Evolutionary conservation across 1,139 yeast genomes (phyloP).

Genomic region (Taphrina sp.): DNA sequence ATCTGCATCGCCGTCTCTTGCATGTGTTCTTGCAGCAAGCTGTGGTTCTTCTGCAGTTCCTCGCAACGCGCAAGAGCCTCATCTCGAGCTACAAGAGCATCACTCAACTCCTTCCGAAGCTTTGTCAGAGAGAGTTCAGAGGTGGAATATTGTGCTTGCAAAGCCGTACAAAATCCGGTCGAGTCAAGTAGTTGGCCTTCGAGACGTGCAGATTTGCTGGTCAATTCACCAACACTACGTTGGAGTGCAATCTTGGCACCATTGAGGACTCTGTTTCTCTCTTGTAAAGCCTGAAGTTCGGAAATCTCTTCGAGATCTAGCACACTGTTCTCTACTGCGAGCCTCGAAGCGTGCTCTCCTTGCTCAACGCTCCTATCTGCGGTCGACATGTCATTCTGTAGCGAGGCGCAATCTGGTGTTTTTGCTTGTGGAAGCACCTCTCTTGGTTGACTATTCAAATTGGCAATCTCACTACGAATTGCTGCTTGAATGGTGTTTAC

Average conservation of each 20-base stretch:
- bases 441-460: neutral
- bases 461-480: neutral
- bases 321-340: neutral
- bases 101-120: constrained; percentile 11
- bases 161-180: constrained; percentile 15
- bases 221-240: constrained; percentile 20
- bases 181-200: constrained; percentile 25
- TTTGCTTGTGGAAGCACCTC: too few relatives aligned
- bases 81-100: neutral
- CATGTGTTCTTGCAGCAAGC: constrained; percentile 13
- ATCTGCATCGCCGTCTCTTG: constrained; percentile 23
- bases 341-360: neutral
- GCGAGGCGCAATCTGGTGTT: too few relatives aligned
- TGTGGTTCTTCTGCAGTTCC: neutral
- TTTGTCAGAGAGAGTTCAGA: constrained; percentile 3
- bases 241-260: constrained; percentile 20
- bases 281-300: constrained; percentile 5
- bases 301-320: neutral
- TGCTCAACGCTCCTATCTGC: too few relatives aligned
- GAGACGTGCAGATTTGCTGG: constrained; percentile 16
- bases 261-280: constrained; percentile 7
- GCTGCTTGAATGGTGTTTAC: neutral
- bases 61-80: neutral
- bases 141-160: constrained; percentile 8
- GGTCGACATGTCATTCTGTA: too few relatives aligned